Conservation (phyloP, 108 stramenopile genomes). For the Conticribra weissflogii region DNA sequence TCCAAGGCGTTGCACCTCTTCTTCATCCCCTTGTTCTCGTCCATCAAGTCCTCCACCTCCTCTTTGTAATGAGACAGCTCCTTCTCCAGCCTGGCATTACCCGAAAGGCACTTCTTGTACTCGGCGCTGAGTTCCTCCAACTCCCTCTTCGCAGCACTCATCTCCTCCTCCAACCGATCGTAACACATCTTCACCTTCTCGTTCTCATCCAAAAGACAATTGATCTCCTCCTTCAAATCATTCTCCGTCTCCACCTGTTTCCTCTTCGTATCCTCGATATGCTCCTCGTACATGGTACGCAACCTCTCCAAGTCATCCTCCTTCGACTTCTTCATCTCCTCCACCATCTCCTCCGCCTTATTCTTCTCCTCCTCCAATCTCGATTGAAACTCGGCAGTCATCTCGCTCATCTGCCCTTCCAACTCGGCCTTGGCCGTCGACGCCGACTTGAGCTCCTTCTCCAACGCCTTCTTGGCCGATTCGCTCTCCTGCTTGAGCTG, state of each 20-base stretch:
- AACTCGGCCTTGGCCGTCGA: conserved; percentile 22
- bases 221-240: conserved; percentile 33
- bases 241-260: conserved; percentile 6
- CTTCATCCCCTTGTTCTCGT: conserved; percentile 37
- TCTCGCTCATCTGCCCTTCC: conserved; percentile 23
- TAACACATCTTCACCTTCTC: conserved; percentile 47
- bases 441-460: conserved; percentile 15
- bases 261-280: conserved; percentile 18
- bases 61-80: conserved; percentile 30
- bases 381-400: conserved; percentile 16
- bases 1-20: neutral
- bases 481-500: conserved; percentile 37
- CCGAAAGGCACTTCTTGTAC: conserved; percentile 21
- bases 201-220: conserved; percentile 41
- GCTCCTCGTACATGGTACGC: conserved; percentile 39
- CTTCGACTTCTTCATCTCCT: conserved; percentile 32
- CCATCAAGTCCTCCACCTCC: conserved; percentile 34
- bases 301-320: conserved; percentile 44
- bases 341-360: conserved; percentile 7
- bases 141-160: conserved; percentile 24
- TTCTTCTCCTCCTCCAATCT: conserved; percentile 36
- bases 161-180: conserved; percentile 26
- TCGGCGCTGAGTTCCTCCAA: conserved; percentile 21
- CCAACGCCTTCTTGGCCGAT: conserved; percentile 18
- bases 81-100: conserved; percentile 35